Percentiles rank a stretch among this genome's conserved stretches.
phyloP scores from a whole-genome alignment of 768 basidiomycete species.

The Leccinellum albellum region DNA sequence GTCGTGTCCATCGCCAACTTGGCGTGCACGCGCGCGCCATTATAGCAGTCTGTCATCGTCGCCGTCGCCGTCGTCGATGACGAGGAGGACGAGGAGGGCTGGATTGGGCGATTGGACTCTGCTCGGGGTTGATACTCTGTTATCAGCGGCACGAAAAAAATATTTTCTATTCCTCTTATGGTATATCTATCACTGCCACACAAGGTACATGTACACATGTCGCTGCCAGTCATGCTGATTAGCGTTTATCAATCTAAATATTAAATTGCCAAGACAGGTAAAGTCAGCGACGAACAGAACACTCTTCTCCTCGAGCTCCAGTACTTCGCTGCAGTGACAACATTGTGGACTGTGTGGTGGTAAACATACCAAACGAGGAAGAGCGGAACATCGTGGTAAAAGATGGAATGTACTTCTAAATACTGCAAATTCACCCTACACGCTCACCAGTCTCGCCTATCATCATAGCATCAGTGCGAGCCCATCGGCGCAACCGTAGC shows the following conservation, averaged over 20 bases:
- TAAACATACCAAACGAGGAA: slow-evolving; percentile 14
- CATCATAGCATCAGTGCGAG: slow-evolving; percentile 50
- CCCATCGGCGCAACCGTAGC: slow-evolving; percentile 53
- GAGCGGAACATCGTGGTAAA: slow-evolving; percentile 23
- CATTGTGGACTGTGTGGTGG: not conserved
- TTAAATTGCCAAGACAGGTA: slow-evolving; percentile 6
- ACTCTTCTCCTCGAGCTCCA: not conserved
- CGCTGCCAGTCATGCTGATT: slow-evolving; percentile 8
- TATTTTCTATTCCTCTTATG: slow-evolving; percentile 19
- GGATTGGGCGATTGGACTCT: not conserved
- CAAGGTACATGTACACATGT: not conserved
- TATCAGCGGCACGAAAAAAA: slow-evolving; percentile 14
- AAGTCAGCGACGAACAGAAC: not conserved
- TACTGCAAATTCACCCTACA: slow-evolving; percentile 25
- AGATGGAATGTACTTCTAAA: slow-evolving; percentile 19
- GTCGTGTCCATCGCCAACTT: slow-evolving; percentile 1
- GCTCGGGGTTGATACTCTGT: slow-evolving; percentile 25
- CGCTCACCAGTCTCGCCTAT: slow-evolving; percentile 5
- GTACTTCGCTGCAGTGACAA: not conserved
- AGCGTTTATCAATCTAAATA: slow-evolving; percentile 7
- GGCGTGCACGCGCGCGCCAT: not conserved
- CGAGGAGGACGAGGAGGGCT: not conserved
- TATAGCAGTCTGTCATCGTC: not conserved
- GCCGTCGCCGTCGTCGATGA: slow-evolving; percentile 1
- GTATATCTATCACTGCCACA: slow-evolving; percentile 12